Evolutionary conservation across 306 rosid genomes (phyloP).

Genomic region (Quercus wislizeni): DNA sequence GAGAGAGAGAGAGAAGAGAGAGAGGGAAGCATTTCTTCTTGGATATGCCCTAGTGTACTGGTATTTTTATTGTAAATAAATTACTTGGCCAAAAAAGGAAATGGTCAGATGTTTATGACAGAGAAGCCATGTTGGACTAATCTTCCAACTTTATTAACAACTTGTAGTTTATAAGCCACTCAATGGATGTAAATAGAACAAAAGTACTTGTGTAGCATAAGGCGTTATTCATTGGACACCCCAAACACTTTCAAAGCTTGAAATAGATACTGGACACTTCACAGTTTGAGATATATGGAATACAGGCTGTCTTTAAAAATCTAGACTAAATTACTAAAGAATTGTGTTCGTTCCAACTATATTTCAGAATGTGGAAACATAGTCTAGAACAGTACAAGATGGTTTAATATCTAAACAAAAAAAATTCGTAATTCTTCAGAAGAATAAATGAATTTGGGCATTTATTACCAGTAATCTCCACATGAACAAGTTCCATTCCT

Average conservation of each 20-base stretch:
- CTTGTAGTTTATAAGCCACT: background rate
- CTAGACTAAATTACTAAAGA: too few relatives aligned
- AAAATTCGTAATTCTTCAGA: background rate
- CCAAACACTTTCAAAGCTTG: too few relatives aligned
- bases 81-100: too few relatives aligned
- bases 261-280: too few relatives aligned
- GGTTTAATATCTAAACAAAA: background rate
- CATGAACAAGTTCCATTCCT: conserved; percentile 83
- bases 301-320: too few relatives aligned
- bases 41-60: too few relatives aligned
- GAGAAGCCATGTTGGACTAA: background rate
- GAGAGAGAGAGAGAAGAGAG: too few relatives aligned
- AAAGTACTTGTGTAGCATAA: background rate
- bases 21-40: too few relatives aligned
- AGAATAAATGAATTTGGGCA: background rate
- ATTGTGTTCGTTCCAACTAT: background rate
- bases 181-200: background rate
- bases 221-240: background rate
- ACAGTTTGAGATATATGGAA: too few relatives aligned
- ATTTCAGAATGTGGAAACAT: background rate
- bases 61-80: too few relatives aligned
- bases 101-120: background rate
- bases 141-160: too few relatives aligned
- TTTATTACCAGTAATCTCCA: conserved; percentile 78
- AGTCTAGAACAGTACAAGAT: background rate